Evolutionary conservation across 2,329 filamentous ascomycete genomes (phyloP), one percentile per base, ranked within the genome.

Genomic region (Monilinia fructigena): DNA sequence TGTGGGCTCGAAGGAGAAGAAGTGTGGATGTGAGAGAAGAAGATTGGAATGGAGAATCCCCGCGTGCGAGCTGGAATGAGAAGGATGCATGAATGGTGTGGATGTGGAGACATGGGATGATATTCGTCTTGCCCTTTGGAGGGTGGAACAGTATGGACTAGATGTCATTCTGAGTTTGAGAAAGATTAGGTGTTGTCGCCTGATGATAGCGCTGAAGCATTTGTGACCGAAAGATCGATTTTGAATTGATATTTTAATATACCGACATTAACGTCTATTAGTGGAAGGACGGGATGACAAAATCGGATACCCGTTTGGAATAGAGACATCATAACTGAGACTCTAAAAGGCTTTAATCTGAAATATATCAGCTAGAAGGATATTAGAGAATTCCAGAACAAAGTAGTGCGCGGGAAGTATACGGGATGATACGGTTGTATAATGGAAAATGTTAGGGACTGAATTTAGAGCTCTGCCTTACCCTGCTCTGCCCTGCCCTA

Each of bases 401-500:
- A 50, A 23, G 10, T 20, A 18, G 55, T 28, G 55, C 38, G 23
- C 28, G 35, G 23, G 55, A 45, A 28, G 20, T 50, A 45, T 12
- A 38, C 58, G 58, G 58, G 58, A 50, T 50, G 58, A 60, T 50
- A 60, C 45, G 23, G 28, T 38, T 35, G 31, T 12, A 8, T 45
- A 38, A 8, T 50, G 12, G 58, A 50, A 60, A 26, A 60, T 26
- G 40, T 26, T 59, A 59, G 55, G 47, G 45, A 45, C 8, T 26
- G 28, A 60, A 45, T 31, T 48, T 55, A 38, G 31, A 31, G 54
- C 35, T 31, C 52, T 56, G 54, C n/a, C 54, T 35, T 50, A 35
- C 47, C 45, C 58, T 59, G 55, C 55, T 40, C 26, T 59, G 31
- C 42, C 55, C 56, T 60, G 58, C 45, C 58, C 58, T 60, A 60